Evolutionary conservation across 2,329 filamentous ascomycete species (phyloP).

Genomic region (Leptographium galeiforme): DNA sequence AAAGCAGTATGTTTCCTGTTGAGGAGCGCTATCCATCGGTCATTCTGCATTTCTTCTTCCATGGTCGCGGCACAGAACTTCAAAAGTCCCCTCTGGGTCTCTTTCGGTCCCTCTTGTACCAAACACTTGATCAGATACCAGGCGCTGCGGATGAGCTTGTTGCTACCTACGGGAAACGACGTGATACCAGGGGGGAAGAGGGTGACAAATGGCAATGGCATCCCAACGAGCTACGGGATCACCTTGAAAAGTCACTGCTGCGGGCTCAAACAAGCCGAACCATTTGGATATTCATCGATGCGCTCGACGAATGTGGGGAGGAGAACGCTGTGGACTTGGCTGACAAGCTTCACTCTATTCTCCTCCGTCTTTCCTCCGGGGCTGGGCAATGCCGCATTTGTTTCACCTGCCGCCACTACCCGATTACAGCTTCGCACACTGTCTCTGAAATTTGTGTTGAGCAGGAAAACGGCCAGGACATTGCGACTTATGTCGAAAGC

Average conservation of each 20-base stretch:
- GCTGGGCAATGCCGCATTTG: slow-evolving; percentile 14
- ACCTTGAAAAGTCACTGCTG: background rate
- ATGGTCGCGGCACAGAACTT: slow-evolving; percentile 18
- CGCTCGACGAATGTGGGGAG: slow-evolving; percentile 21
- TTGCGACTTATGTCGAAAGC: background rate
- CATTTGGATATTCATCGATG: slow-evolving; percentile 21
- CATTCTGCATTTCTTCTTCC: slow-evolving; percentile 23
- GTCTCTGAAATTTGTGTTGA: background rate
- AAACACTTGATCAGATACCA: slow-evolving; percentile 16
- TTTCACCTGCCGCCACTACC: slow-evolving; percentile 21
- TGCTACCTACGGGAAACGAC: background rate
- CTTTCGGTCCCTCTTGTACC: slow-evolving; percentile 20
- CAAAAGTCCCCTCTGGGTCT: slow-evolving; percentile 21
- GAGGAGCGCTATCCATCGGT: background rate
- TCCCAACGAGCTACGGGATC: background rate
- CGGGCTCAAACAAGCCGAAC: slow-evolving; percentile 4
- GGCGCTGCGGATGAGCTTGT: slow-evolving; percentile 10
- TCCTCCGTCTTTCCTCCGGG: slow-evolving; percentile 6
- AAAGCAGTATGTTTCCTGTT: slow-evolving; percentile 10
- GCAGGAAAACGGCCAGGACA: background rate
- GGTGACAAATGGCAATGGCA: background rate
- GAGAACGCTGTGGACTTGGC: slow-evolving; percentile 12
- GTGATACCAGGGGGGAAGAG: background rate
- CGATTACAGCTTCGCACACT: slow-evolving; percentile 10
- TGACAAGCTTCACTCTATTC: slow-evolving; percentile 5